These are phyloP conservation scores for Acanthamoeba pearcei DNA, from an alignment of 208 protist genomes.

Conservation along the genomic window DNA sequence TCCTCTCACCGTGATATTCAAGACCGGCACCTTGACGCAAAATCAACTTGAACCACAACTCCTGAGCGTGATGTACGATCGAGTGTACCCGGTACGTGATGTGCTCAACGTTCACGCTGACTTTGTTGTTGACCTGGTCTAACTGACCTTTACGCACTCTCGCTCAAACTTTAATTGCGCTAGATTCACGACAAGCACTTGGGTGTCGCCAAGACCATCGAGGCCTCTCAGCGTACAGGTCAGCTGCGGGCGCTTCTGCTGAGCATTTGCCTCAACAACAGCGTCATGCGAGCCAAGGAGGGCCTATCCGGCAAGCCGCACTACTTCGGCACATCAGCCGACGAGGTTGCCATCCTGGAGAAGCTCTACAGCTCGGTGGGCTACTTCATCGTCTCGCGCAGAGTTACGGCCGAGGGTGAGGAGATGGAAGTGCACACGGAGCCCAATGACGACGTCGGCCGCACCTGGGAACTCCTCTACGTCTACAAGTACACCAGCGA, in stretches of 20 bases:
- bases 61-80: conserved; percentile 70
- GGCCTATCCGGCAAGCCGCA: conserved; percentile 4
- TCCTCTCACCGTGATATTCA: neutral
- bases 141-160: neutral
- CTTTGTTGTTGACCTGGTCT: neutral
- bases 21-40: conserved; percentile 73
- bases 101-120: neutral
- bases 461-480: conserved; percentile 62
- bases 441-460: conserved; percentile 37
- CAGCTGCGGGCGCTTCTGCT: conserved; percentile 41
- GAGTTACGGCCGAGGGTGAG: conserved; percentile 64
- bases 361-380: conserved; percentile 54
- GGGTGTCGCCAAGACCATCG: conserved; percentile 6
- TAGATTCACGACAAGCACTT: conserved; percentile 73
- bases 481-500: conserved; percentile 75
- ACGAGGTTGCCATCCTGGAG: conserved; percentile 71
- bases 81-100: conserved; percentile 3
- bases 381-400: conserved; percentile 71
- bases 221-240: neutral
- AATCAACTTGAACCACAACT: conserved; percentile 70
- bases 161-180: neutral
- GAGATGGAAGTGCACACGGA: conserved; percentile 65
- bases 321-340: conserved; percentile 75
- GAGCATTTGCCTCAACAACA: conserved; percentile 69
- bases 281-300: conserved; percentile 66